Percentiles rank a stretch among this genome's conserved stretches.
These are phyloP conservation scores for Sporothrix pseudoabietina DNA, from an alignment of 2,329 filamentous ascomycete species.

Conservation along the genomic window DNA sequence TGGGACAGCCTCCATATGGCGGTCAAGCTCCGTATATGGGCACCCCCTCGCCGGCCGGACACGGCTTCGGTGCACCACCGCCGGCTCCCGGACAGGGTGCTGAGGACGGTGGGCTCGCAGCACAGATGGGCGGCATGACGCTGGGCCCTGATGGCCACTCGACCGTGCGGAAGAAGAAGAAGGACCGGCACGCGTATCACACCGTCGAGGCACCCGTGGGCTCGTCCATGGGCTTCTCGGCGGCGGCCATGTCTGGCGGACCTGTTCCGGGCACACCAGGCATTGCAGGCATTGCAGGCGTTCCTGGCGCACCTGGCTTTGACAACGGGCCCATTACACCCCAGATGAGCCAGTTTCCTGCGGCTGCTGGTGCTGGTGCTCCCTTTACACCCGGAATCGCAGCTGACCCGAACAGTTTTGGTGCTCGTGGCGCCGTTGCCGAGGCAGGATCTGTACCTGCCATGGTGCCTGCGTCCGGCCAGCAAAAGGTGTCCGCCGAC, in stretches of 20 bases:
- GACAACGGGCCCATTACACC: conserved; percentile 47
- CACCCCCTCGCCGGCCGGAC: conserved; percentile 35
- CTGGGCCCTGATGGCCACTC: conserved; percentile 59
- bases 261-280: conserved; percentile 13
- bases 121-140: conserved; percentile 78
- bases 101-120: conserved; percentile 58
- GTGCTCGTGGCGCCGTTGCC: conserved; percentile 41
- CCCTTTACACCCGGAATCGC: conserved; percentile 52
- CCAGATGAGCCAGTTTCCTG: conserved; percentile 62
- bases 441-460: conserved; percentile 47
- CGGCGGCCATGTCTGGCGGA: conserved; percentile 58
- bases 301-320: conserved; percentile 50
- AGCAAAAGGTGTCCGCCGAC: conserved; percentile 81
- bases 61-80: conserved; percentile 37
- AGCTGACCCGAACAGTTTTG: conserved; percentile 51
- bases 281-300: conserved; percentile 41
- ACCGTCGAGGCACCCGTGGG: conserved; percentile 72
- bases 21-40: conserved; percentile 36
- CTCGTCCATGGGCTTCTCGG: conserved; percentile 66
- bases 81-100: conserved; percentile 41
- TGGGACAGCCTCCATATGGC: conserved; percentile 45
- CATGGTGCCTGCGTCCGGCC: conserved; percentile 62
- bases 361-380: conserved; percentile 56
- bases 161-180: conserved; percentile 74
- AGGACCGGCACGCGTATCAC: conserved; percentile 92